These are phyloP conservation scores for Amphichorda felina DNA, from an alignment of 2,329 filamentous ascomycete species.

Conservation along the genomic window DNA sequence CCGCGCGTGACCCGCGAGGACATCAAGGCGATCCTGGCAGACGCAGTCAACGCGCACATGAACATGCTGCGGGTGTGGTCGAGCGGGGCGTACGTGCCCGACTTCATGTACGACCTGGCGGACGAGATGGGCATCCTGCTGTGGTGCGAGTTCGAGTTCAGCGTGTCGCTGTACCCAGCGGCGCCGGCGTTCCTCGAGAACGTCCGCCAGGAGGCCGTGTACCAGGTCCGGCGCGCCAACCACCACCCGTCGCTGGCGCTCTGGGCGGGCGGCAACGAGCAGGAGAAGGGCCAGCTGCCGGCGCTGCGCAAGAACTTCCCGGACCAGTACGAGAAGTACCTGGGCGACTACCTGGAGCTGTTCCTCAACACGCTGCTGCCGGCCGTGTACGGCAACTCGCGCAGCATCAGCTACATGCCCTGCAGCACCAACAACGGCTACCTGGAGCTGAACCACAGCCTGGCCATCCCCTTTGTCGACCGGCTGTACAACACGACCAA, in stretches of 20 bases:
- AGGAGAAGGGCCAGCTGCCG: constrained; percentile 41
- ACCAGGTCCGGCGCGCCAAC: constrained; percentile 48
- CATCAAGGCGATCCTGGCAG: constrained; percentile 29
- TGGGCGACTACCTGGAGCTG: constrained; percentile 42
- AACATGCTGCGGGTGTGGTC: constrained; percentile 55
- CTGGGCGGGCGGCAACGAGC: constrained; percentile 46
- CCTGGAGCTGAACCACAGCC: constrained; percentile 37
- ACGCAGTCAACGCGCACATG: constrained; percentile 44
- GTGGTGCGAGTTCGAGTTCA: constrained; percentile 54
- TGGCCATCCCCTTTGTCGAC: constrained; percentile 38
- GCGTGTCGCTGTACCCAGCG: constrained; percentile 47
- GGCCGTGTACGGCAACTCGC: constrained; percentile 43
- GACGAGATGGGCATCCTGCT: constrained; percentile 49
- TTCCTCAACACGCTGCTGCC: constrained; percentile 43
- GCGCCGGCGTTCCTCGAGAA: constrained; percentile 41
- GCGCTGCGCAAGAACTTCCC: constrained; percentile 16
- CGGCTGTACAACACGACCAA: constrained; percentile 39
- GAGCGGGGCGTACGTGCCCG: constrained; percentile 45
- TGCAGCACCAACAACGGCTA: constrained; percentile 50
- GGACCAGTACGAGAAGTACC: constrained; percentile 25
- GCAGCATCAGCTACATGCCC: constrained; percentile 48
- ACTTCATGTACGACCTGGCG: constrained; percentile 51
- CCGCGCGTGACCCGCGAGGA: constrained; percentile 40
- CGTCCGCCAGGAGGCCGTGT: constrained; percentile 40
- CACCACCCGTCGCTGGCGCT: constrained; percentile 45